Evolutionary conservation across 2,329 filamentous ascomycete species (phyloP).

Genomic region (Monosporascus cannonballus): DNA sequence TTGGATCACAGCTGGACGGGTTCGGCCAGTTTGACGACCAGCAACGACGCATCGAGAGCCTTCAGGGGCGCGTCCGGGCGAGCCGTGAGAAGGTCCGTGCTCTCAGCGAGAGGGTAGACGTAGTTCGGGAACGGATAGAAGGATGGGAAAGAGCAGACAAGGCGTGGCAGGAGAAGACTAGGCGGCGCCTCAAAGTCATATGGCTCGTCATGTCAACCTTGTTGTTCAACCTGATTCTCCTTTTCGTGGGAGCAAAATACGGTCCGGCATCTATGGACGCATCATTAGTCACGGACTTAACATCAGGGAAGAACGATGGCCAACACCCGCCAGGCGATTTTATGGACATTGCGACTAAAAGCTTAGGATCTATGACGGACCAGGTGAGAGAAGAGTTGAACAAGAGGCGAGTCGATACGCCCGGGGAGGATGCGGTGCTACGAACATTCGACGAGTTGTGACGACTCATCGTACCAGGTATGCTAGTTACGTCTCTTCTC

Average conservation of each 20-base stretch:
- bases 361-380: conserved; percentile 16
- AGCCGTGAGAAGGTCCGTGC: conserved; percentile 54
- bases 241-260: conserved; percentile 33
- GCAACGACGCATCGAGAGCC: conserved; percentile 52
- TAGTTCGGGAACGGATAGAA: conserved; percentile 58
- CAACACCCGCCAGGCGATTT: conserved; percentile 5
- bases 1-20: conserved; percentile 51
- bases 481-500: neutral
- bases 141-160: conserved; percentile 61
- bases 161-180: conserved; percentile 63
- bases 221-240: conserved; percentile 40
- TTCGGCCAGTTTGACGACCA: conserved; percentile 61
- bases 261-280: conserved; percentile 14
- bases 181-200: conserved; percentile 53
- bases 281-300: conserved; percentile 5
- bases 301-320: conserved; percentile 5
- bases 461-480: neutral
- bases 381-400: conserved; percentile 22
- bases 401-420: conserved; percentile 13
- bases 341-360: conserved; percentile 14
- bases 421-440: conserved; percentile 19
- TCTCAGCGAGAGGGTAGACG: conserved; percentile 58
- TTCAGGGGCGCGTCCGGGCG: conserved; percentile 55
- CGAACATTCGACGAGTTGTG: conserved; percentile 29
- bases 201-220: conserved; percentile 53